Evolutionary conservation across 2,329 filamentous ascomycete genomes (phyloP).

Genomic region (Gliomastix tumulicola): DNA sequence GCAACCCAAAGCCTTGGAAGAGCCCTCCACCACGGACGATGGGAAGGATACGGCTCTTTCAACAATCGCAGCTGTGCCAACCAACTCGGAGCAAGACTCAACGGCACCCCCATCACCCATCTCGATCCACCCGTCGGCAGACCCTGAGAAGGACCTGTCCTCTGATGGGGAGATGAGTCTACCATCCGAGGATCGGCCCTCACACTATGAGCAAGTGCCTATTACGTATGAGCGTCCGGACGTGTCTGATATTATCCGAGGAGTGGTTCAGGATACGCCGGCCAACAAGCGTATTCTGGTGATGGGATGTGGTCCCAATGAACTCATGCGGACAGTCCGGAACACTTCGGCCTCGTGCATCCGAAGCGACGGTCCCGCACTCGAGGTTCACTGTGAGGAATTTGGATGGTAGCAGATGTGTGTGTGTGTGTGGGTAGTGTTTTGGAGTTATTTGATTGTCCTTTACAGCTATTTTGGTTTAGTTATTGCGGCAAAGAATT

Average conservation of each 20-base stretch:
- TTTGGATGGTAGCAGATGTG: slow-evolving; percentile 32
- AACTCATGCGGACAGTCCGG: slow-evolving; percentile 32
- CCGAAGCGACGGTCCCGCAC: slow-evolving; percentile 27
- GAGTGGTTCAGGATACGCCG: slow-evolving; percentile 16
- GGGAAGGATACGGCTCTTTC: no score
- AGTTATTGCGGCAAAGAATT: neutral
- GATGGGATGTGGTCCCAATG: slow-evolving; percentile 37
- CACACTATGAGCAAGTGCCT: slow-evolving; percentile 9
- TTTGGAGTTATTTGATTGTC: no score
- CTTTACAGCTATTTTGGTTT: no score
- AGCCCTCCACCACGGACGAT: neutral
- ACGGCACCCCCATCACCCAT: neutral
- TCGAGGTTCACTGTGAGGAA: slow-evolving; percentile 41
- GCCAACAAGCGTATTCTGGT: slow-evolving; percentile 27
- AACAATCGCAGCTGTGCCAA: no score
- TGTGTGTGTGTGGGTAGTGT: no score
- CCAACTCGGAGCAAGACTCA: neutral
- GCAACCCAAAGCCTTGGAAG: no score
- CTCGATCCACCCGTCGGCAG: neutral
- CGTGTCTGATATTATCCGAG: slow-evolving; percentile 22
- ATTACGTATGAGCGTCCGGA: slow-evolving; percentile 28
- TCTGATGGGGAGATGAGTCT: no score
- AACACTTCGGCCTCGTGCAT: slow-evolving; percentile 32
- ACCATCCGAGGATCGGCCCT: neutral
- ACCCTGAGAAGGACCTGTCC: slow-evolving; percentile 10